Conservation (phyloP, 192 early-diverging fungal genomes). For the Rhizophagus clarus region DNA sequence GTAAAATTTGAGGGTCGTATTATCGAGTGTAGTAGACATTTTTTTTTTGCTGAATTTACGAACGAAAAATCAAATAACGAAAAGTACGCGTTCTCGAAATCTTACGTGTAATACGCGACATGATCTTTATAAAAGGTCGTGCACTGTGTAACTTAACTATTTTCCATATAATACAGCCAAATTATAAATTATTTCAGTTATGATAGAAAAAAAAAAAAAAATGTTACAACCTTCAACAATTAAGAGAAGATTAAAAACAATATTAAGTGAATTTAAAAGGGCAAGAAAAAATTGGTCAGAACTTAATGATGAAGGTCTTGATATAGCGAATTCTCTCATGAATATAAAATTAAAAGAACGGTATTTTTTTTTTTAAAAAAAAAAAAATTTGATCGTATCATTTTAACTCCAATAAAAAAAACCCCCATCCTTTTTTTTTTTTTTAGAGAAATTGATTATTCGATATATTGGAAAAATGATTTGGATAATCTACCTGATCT, state of each 20-base stretch:
- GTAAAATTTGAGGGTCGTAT: neutral
- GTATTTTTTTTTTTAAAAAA: slow-evolving; percentile 23
- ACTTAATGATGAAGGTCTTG: slow-evolving; percentile 75
- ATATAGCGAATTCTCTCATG: slow-evolving; percentile 69
- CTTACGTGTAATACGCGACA: no score
- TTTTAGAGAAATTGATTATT: slow-evolving; percentile 37
- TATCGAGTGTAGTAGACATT: neutral
- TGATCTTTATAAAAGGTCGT: no score
- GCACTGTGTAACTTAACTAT: no score
- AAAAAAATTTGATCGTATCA: no score
- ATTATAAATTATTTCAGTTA: no score
- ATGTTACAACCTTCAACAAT: slow-evolving; percentile 38
- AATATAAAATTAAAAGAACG: slow-evolving; percentile 55
- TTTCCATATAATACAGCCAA: no score
- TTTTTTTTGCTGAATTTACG: neutral
- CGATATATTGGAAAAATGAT: slow-evolving; percentile 39
- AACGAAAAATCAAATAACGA: neutral
- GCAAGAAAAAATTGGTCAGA: slow-evolving; percentile 43
- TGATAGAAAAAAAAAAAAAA: no score
- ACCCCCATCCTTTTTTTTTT: no score
- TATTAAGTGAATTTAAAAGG: slow-evolving; percentile 43
- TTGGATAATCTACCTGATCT: slow-evolving; percentile 40
- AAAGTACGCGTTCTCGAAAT: no score
- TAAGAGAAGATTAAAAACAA: slow-evolving; percentile 34
- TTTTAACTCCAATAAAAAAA: no score